phyloP scores from a whole-genome alignment of 768 basidiomycete species.

The Daedaleopsis sinensis region DNA sequence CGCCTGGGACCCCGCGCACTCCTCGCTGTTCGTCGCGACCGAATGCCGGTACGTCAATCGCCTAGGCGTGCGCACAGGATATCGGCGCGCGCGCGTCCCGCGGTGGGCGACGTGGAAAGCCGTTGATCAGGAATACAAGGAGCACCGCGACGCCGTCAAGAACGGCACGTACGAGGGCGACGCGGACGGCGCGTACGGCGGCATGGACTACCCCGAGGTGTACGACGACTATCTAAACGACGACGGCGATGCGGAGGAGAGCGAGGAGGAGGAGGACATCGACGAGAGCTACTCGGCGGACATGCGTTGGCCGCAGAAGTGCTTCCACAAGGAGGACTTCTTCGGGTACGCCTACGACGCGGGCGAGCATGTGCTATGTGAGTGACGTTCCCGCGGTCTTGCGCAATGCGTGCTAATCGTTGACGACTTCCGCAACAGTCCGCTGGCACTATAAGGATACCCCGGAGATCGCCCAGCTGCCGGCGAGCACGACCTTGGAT shows the following conservation, averaged over 20 bases:
- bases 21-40: conserved; percentile 40
- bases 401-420: background rate
- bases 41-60: conserved; percentile 35
- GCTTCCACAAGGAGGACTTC: conserved; percentile 30
- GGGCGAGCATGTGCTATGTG: conserved; percentile 39
- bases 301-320: conserved; percentile 37
- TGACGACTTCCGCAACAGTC: conserved; percentile 13
- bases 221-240: conserved; percentile 19
- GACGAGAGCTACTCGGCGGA: conserved; percentile 28
- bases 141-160: conserved; percentile 2
- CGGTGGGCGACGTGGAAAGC: conserved; percentile 17
- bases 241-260: conserved; percentile 12
- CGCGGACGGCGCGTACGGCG: background rate
- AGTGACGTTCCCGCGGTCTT: conserved; percentile 14
- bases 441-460: conserved; percentile 26
- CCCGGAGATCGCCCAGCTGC: conserved; percentile 23
- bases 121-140: conserved; percentile 20
- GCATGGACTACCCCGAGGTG: background rate
- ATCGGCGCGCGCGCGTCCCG: conserved; percentile 26
- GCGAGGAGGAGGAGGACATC: conserved; percentile 22
- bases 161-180: background rate
- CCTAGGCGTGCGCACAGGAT: conserved; percentile 26
- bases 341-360: conserved; percentile 42
- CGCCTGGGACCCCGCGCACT: conserved; percentile 34
- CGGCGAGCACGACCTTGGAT: conserved; percentile 18